Conservation (phyloP, 257 asterid genomes). For the Solanum gandarillasii region DNA sequence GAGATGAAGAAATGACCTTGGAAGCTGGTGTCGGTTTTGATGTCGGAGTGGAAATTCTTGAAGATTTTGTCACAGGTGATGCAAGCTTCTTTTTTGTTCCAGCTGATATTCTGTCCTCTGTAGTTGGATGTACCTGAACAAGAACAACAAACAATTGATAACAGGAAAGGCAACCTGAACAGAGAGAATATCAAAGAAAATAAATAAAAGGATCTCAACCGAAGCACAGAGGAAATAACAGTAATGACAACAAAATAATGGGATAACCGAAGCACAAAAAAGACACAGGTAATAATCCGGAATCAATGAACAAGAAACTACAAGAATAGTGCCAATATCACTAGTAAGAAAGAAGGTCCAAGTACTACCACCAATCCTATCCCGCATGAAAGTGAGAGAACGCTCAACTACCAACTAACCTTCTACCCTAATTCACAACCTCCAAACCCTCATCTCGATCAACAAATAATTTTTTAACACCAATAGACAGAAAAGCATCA, state of each 20-base stretch:
- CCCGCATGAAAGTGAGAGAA: neutral
- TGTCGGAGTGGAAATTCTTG: conserved; percentile 28
- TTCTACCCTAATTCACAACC: neutral
- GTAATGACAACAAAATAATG: neutral
- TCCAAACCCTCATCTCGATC: neutral
- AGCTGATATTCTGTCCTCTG: conserved; percentile 25
- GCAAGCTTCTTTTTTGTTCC: conserved; percentile 31
- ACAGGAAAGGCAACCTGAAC: neutral
- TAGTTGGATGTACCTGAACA: conserved; percentile 37
- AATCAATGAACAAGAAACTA: neutral
- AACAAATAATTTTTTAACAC: neutral
- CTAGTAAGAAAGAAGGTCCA: neutral
- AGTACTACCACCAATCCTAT: neutral
- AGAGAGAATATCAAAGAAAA: neutral
- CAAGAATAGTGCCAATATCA: neutral
- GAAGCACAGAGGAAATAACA: too few species aligned
- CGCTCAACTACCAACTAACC: neutral
- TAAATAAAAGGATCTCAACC: neutral
- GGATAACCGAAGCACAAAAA: neutral
- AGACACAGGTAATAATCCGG: neutral
- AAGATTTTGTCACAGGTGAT: conserved; percentile 33
- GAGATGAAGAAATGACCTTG: conserved; percentile 17
- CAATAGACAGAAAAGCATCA: neutral
- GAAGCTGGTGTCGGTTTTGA: conserved; percentile 10
- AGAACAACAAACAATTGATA: conserved; percentile 4